Percentiles rank a stretch among this genome's conserved stretches.
These are phyloP conservation scores for Aegilops longissima DNA, from an alignment of 176 grass and related monocot species.

Conservation along the genomic window DNA sequence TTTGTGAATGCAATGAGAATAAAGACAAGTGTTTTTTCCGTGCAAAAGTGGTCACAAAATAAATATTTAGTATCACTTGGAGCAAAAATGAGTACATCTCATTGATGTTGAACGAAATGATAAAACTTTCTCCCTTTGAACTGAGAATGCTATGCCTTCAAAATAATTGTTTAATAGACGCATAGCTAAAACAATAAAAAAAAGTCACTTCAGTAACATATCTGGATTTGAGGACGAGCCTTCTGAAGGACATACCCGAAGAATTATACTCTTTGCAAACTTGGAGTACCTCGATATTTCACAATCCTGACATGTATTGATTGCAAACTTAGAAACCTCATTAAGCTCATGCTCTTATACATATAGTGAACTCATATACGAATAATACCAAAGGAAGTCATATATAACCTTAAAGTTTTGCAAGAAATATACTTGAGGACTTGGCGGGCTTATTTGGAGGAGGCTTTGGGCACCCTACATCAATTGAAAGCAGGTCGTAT, in stretches of 20 bases:
- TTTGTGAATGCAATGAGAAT: no score
- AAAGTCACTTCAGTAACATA: neutral
- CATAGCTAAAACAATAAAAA: no score
- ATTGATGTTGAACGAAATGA: no score
- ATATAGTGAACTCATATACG: neutral
- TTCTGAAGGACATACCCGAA: neutral
- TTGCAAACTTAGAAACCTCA: conserved; percentile 1
- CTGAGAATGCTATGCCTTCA: no score
- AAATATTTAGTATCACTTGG: no score
- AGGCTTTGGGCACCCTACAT: neutral
- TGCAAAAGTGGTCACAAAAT: no score
- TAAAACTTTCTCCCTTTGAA: no score
- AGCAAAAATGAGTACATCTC: no score
- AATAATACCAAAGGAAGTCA: neutral
- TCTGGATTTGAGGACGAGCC: neutral
- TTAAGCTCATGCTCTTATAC: conserved; percentile 31
- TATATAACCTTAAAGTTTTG: neutral
- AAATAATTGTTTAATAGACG: no score
- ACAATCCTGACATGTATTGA: neutral
- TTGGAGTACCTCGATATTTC: conserved; percentile 14
- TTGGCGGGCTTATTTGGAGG: neutral
- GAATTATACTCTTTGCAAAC: neutral
- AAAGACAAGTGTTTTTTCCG: no score
- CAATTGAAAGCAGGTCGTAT: neutral
- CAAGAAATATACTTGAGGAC: neutral